Conservation (phyloP, 1,284 basidiomycete genomes). For the Sanghuangporus baumii region DNA sequence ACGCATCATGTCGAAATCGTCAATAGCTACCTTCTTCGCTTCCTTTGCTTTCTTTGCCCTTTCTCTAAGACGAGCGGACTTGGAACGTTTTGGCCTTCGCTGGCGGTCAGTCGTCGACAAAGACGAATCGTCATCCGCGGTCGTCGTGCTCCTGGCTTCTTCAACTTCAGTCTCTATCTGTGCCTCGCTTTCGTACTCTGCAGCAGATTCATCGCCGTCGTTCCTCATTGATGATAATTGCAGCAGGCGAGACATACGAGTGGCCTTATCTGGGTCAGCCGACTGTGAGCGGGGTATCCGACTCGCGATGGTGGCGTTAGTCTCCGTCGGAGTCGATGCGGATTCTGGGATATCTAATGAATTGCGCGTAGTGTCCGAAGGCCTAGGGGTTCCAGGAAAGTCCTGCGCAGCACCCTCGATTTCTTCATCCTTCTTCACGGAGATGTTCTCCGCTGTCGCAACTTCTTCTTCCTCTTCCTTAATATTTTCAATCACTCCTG, state of each 20-base stretch:
- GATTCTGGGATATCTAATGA: constrained; percentile 15
- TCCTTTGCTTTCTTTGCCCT: constrained; percentile 45
- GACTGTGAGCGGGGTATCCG: constrained; percentile 70
- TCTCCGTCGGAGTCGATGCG: constrained; percentile 18
- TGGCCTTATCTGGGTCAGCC: constrained; percentile 59
- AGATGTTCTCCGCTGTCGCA: constrained; percentile 20
- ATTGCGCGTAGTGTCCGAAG: constrained; percentile 3
- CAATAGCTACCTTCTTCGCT: constrained; percentile 67
- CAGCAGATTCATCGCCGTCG: constrained; percentile 16
- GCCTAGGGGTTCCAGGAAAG: constrained; percentile 10
- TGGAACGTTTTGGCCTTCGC: constrained; percentile 51
- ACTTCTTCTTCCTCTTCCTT: constrained; percentile 29
- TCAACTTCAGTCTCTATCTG: constrained; percentile 15
- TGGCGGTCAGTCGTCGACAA: constrained; percentile 44
- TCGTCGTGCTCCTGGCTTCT: constrained; percentile 35
- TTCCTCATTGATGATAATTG: constrained; percentile 25
- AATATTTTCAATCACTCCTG: constrained; percentile 17
- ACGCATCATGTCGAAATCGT: constrained; percentile 95
- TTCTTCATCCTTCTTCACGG: constrained; percentile 3
- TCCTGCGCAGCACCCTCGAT: constrained; percentile 9
- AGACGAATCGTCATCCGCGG: constrained; percentile 56
- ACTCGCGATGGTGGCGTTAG: constrained; percentile 21
- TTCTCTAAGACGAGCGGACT: constrained; percentile 41
- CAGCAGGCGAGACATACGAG: constrained; percentile 51
- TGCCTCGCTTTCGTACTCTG: constrained; percentile 20